These are phyloP conservation scores for Plenodomus lindquistii DNA, from an alignment of 2,329 filamentous ascomycete species.

Conservation along the genomic window DNA sequence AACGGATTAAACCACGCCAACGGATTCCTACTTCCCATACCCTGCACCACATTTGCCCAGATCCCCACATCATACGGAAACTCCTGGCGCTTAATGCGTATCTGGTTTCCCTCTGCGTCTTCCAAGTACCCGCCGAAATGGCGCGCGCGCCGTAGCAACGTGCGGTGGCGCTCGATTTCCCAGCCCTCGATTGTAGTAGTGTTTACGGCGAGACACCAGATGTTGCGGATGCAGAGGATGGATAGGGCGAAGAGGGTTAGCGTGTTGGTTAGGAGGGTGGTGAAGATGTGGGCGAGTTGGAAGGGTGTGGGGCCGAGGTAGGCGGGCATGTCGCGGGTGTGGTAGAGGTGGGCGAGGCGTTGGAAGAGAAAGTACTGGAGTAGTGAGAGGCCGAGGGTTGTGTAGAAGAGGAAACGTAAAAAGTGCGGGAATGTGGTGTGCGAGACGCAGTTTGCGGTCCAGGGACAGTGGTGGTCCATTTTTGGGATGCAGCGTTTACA, in stretches of 20 bases:
- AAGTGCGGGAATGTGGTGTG: conserved; percentile 83
- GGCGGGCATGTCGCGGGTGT: conserved; percentile 64
- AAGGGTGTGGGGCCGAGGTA: conserved; percentile 71
- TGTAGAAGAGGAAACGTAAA: conserved; percentile 73
- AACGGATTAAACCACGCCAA: conserved; percentile 73
- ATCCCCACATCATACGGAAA: conserved; percentile 83
- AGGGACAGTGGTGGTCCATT: conserved; percentile 88
- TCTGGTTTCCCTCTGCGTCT: conserved; percentile 58
- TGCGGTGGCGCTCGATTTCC: conserved; percentile 59
- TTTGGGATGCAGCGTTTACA: conserved; percentile 72
- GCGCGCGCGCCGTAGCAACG: conserved; percentile 50
- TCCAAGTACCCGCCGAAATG: conserved; percentile 60
- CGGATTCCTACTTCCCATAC: conserved; percentile 69
- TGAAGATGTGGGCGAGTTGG: conserved; percentile 64
- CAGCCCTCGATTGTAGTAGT: conserved; percentile 81
- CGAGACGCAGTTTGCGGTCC: conserved; percentile 83
- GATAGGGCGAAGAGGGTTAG: conserved; percentile 64
- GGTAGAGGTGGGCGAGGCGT: conserved; percentile 65
- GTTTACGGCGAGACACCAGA: conserved; percentile 67
- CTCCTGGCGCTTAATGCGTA: conserved; percentile 67
- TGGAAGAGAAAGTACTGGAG: conserved; percentile 64
- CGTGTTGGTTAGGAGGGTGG: conserved; percentile 62
- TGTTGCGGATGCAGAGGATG: conserved; percentile 64
- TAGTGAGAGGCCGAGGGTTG: conserved; percentile 65
- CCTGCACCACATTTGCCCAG: conserved; percentile 72